These are phyloP conservation scores for Calonectria pauciramosa DNA, from an alignment of 2,329 filamentous ascomycete species.

Conservation along the genomic window DNA sequence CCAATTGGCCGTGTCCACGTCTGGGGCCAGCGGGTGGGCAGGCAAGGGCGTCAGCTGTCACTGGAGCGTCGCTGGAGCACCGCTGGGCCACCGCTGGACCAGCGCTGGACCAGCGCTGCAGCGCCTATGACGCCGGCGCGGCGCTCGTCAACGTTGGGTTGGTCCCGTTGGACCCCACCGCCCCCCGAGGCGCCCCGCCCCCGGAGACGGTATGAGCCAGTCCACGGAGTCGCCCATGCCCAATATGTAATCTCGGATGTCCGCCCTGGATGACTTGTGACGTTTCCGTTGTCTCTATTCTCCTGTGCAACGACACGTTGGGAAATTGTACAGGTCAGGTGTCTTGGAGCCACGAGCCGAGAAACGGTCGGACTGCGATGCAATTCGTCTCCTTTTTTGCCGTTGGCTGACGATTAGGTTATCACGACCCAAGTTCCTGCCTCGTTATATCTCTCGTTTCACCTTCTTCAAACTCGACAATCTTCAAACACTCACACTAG, in stretches of 20 bases:
- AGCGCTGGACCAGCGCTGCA: background rate
- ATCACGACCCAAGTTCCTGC: background rate
- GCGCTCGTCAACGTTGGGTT: conserved; percentile 4
- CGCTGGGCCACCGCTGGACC: background rate
- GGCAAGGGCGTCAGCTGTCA: conserved; percentile 11
- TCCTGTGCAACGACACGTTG: conserved; percentile 4
- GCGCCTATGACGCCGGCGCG: background rate
- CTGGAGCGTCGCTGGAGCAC: background rate
- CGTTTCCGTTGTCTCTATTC: conserved; percentile 5
- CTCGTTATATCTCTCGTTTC: background rate
- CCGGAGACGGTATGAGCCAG: conserved; percentile 8
- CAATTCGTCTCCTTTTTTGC: conserved; percentile 13
- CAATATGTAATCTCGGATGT: conserved; percentile 15
- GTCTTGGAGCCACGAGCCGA: conserved; percentile 9
- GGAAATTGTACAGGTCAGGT: conserved; percentile 18
- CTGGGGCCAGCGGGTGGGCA: conserved; percentile 3
- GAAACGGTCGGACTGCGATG: background rate
- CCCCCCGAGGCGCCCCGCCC: conserved; percentile 13
- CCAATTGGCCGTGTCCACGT: conserved; percentile 37
- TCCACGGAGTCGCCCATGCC: conserved; percentile 16
- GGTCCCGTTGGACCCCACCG: conserved; percentile 18
- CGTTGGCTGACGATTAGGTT: conserved; percentile 1
- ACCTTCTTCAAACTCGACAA: background rate
- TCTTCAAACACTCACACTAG: background rate
- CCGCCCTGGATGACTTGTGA: conserved; percentile 6